Base-by-base conservation (phyloP, 805 yeast genomes). In the Candida piceae region DNA sequence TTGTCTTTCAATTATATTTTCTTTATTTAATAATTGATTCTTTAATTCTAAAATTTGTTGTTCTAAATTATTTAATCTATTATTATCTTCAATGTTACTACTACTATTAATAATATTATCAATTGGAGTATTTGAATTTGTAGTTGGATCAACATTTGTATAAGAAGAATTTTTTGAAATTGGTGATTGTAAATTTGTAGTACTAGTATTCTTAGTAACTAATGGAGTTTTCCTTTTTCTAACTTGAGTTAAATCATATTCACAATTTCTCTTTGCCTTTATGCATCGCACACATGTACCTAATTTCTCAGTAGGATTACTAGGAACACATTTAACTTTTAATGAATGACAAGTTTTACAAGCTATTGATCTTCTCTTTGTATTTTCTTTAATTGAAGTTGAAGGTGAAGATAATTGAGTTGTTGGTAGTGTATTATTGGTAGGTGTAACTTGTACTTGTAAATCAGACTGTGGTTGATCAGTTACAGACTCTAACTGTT, bases 251-350 rank as follows among this genome's bases (percentile, higher is more conserved):
- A 75, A 52, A 46, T 84, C 87, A 36, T 82, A 76, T 41, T 77
- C 79, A 61, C 97, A 88, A 23, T 58, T 58, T 44, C 78, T 68
- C 28, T 72, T 70, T 20, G 81, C 68, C 54, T 78, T 83, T 17
- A 73, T 44, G 53, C 97, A 88, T 29, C 96, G 68, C 10, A 72
- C 62, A 60, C 97, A 88, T 0, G 89, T 76, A 3, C 82, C 78
- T 2, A 67, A 57, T 8, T 79, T 78, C 40, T 80, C 73, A 21
- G 65, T 50, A 28, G 67, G 57, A 52, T 80, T 80, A 1, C 80
- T 66, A 0, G 95, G 93, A 7, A 82, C 76, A 59, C 97, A 88
- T 48, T 82, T 78, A 23, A 88, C 96, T 53, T 88, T 88, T 34
- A 86, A 68, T 0, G 84, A 57, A 50, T 90, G 95, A 54, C 97